These are phyloP conservation scores for Kurtzmaniella quercitrusa DNA, from an alignment of 1,139 yeast species.

Conservation along the genomic window DNA sequence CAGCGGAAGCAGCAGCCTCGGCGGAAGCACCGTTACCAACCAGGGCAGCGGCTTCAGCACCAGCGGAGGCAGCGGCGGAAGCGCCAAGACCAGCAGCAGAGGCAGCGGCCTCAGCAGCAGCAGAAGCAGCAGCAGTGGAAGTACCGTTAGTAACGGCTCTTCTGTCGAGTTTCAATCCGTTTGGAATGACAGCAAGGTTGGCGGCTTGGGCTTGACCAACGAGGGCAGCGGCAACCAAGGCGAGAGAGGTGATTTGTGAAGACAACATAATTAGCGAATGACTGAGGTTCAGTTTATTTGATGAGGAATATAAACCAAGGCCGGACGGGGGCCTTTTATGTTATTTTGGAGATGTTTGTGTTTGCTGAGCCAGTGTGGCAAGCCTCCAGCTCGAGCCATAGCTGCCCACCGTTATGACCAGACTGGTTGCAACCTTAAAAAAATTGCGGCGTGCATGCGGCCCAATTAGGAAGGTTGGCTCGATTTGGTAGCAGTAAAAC, in stretches of 20 bases:
- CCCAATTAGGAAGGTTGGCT: neutral
- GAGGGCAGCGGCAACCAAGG: slow-evolving; percentile 1
- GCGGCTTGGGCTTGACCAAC: neutral
- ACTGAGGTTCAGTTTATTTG: neutral
- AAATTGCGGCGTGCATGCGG: neutral
- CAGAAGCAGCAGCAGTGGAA: neutral
- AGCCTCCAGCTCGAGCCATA: neutral
- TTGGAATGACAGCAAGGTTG: neutral
- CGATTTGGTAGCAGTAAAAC: neutral
- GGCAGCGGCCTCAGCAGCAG: neutral
- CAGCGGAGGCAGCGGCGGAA: neutral
- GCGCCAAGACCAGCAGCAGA: neutral
- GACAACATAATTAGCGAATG: slow-evolving; percentile 1
- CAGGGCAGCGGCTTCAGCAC: neutral
- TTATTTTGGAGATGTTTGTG: neutral
- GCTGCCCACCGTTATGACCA: neutral
- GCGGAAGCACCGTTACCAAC: neutral
- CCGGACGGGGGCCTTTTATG: neutral
- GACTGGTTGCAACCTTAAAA: neutral
- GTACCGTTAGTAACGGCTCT: neutral
- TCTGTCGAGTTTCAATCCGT: neutral
- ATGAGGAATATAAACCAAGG: neutral
- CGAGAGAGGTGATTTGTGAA: neutral
- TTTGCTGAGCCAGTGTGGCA: neutral
- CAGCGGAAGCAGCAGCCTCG: neutral